Evolutionary conservation across 306 rosid species (phyloP), one percentile per base, ranked within the genome.

Genomic region (Coriaria nepalensis): DNA sequence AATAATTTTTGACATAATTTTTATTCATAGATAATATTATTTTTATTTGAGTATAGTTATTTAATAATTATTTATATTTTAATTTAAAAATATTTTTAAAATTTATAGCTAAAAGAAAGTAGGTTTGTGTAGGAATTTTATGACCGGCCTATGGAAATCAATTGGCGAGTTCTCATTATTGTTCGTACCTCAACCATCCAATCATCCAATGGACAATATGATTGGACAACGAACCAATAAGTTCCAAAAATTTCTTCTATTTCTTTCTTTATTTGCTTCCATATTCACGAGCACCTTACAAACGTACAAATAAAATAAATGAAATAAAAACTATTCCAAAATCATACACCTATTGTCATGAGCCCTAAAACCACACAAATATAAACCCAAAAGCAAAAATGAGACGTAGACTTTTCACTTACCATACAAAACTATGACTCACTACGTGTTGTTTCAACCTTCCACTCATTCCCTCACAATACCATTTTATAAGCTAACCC

Each of bases 381-480:
- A 9, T 12, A 48, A 57, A 54, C 50, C 54, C 40, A 52, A 52
- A 37, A 62, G 57, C 52, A 13, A n/a, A n/a, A 15, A 14, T 5
- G 60, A 55, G 29, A 79, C 82, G 82, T 72, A 69, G 75, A 67
- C 66, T 43, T 56, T 13, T 54, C 59, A 60, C 40, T 47, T 52
- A 46, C 87, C 87, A 79, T 79, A 72, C 70, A 72, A 61, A 59
- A 5, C 66, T 36, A 57, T 10, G 9, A 32, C 39, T 33, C 11
- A 15, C 10, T 63, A 75, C 82, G 82, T 79, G 87, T 73, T 40
- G 52, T 14, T 37, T 37, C 47, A 71, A 66, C 15, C 45, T 55
- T 20, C 82, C 82, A 58, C 70, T 48, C 69, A 42, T 47, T 56
- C 13, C 45, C 50, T 9, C 37, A 8, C 12, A 41, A 8, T 10